phyloP scores from a whole-genome alignment of 108 stramenopile species.

The Chaetoceros tenuissimus region DNA sequence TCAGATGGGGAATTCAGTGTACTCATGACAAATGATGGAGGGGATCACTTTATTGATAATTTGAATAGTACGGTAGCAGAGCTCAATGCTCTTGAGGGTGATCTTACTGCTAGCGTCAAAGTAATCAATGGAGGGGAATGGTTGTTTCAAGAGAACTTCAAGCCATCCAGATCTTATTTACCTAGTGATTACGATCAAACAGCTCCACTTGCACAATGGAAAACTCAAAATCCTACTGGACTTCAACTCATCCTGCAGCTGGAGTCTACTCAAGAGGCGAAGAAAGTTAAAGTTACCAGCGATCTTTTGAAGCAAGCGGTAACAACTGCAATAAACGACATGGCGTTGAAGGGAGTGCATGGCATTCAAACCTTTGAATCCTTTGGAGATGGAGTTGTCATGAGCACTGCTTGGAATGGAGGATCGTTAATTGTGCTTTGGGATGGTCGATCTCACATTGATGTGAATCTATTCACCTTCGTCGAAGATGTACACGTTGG shows the following conservation, averaged over 20 bases:
- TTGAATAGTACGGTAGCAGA: neutral
- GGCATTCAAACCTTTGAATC: neutral
- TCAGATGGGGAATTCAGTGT: neutral
- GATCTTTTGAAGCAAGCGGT: constrained; percentile 13
- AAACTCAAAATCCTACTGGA: constrained; percentile 46
- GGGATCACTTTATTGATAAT: neutral
- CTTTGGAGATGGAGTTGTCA: constrained; percentile 3
- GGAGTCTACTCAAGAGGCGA: constrained; percentile 8
- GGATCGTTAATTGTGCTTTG: constrained; percentile 21
- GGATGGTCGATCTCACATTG: constrained; percentile 30
- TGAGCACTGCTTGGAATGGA: neutral
- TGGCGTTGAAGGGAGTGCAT: neutral
- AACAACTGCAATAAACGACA: neutral
- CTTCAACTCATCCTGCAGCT: constrained; percentile 50
- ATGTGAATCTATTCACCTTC: constrained; percentile 29
- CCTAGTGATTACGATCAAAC: constrained; percentile 47
- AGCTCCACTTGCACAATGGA: constrained; percentile 45
- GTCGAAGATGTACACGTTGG: constrained; percentile 5
- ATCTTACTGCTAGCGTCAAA: neutral
- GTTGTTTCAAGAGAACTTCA: neutral
- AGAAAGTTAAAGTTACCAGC: constrained; percentile 9
- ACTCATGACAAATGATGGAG: neutral
- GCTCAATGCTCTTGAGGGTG: neutral
- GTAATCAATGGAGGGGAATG: neutral
- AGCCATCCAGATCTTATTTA: constrained; percentile 9